Conservation (phyloP, 352 stramenopile species). For the Phytophthora melonis region DNA sequence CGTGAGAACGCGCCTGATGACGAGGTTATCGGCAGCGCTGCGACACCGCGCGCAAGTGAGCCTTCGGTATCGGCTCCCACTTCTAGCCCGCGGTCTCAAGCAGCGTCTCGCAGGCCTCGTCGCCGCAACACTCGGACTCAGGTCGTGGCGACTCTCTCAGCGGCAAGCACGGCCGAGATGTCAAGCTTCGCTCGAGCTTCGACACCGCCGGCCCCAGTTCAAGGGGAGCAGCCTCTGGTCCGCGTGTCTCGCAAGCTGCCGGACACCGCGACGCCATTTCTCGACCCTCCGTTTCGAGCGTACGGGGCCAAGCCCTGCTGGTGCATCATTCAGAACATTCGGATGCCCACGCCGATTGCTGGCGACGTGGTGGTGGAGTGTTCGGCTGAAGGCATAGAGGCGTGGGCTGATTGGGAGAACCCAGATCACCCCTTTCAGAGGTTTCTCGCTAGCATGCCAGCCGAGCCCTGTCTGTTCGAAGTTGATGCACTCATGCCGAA, state of each 20-base stretch:
- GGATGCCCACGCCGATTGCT: not conserved
- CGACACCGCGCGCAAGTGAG: no score
- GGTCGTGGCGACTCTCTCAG: no score
- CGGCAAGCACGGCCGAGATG: no score
- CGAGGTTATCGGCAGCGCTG: not conserved
- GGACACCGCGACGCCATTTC: fast-evolving
- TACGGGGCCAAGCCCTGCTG: not conserved
- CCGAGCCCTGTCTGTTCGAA: not conserved
- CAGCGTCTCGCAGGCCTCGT: no score
- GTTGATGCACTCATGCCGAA: not conserved
- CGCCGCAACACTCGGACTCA: no score
- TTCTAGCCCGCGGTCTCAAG: no score
- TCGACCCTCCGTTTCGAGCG: not conserved
- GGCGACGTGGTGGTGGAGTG: not conserved
- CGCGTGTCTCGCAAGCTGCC: not conserved
- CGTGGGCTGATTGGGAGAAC: not conserved
- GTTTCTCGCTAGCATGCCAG: not conserved
- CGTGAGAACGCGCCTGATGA: not conserved
- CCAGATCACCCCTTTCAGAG: not conserved
- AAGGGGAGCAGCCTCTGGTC: not conserved
- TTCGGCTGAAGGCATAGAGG: not conserved
- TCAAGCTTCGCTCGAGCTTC: no score
- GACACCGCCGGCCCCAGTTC: not conserved
- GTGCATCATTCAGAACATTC: not conserved
- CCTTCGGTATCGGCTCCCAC: no score